phyloP scores from a whole-genome alignment of 192 early-diverging fungal species.

The Entomortierella chlamydospora region DNA sequence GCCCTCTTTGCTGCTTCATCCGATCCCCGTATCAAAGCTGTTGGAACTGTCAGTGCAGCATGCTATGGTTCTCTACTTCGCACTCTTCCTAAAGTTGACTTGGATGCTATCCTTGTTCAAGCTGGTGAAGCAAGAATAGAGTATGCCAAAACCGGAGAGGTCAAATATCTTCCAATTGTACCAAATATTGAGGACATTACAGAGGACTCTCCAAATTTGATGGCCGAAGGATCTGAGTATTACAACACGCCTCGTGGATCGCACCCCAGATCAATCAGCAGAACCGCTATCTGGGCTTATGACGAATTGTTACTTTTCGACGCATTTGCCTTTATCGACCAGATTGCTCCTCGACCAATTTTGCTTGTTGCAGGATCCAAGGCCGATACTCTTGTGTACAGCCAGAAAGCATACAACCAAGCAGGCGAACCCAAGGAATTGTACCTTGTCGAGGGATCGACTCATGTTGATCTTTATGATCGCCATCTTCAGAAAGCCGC shows the following conservation, averaged over 20 bases:
- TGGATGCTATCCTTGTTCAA: constrained; percentile 10
- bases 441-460: constrained; percentile 23
- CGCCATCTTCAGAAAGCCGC: background rate
- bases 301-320: constrained; percentile 18
- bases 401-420: constrained; percentile 9
- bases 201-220: constrained; percentile 5
- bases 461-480: constrained; percentile 44
- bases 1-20: constrained; percentile 9
- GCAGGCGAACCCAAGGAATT: constrained; percentile 38
- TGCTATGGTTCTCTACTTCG: constrained; percentile 11
- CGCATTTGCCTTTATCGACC: constrained; percentile 8
- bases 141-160: constrained; percentile 14
- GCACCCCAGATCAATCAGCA: constrained; percentile 22
- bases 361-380: constrained; percentile 38
- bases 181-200: constrained; percentile 7
- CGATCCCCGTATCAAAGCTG: constrained; percentile 31
- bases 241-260: constrained; percentile 35
- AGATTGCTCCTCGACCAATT: constrained; percentile 26
- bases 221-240: constrained; percentile 31
- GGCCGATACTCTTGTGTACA: constrained; percentile 33
- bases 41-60: constrained; percentile 13
- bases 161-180: constrained; percentile 17
- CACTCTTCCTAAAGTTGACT: constrained; percentile 1
- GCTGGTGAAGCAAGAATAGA: constrained; percentile 18
- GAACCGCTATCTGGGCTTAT: constrained; percentile 16